These are phyloP conservation scores for Hydnomerulius pinastri DNA, from an alignment of 768 basidiomycete species.

Conservation along the genomic window DNA sequence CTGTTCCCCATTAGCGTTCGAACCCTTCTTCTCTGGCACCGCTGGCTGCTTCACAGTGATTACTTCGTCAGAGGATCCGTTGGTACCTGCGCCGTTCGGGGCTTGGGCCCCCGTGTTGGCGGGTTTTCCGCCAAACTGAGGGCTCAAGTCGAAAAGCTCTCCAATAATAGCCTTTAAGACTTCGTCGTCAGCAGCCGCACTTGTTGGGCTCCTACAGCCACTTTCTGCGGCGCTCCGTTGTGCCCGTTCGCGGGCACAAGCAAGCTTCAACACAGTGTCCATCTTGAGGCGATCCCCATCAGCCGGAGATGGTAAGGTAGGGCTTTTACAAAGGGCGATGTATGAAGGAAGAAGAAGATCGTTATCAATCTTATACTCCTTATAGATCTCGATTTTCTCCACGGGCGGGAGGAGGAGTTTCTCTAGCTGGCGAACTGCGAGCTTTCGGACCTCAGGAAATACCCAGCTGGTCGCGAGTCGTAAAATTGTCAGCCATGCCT, in stretches of 20 bases:
- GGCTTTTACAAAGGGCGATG: constrained; percentile 52
- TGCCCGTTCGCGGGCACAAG: constrained; percentile 53
- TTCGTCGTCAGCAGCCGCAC: constrained; percentile 32
- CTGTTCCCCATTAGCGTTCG: neutral
- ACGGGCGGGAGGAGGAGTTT: constrained; percentile 47
- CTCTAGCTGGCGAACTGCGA: constrained; percentile 58
- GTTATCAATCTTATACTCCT: constrained; percentile 50
- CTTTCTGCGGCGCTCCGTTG: constrained; percentile 36
- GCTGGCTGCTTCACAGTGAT: too few species aligned
- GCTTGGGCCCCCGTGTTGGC: constrained; percentile 20
- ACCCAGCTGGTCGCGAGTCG: constrained; percentile 55
- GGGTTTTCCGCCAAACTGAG: constrained; percentile 13
- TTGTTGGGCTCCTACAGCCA: constrained; percentile 33
- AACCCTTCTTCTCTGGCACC: too few species aligned
- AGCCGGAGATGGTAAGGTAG: constrained; percentile 47
- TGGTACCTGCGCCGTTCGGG: neutral
- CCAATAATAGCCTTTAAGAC: constrained; percentile 34
- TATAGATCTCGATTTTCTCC: constrained; percentile 59
- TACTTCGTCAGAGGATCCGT: too few species aligned
- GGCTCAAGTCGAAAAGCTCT: constrained; percentile 32
- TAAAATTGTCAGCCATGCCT: constrained; percentile 58
- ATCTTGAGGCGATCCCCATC: constrained; percentile 59
- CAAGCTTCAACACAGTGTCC: constrained; percentile 54
- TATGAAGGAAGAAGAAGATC: constrained; percentile 55
- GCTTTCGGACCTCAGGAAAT: constrained; percentile 51